These are phyloP conservation scores for Nakazawaea molendinolei DNA, from an alignment of 805 yeast species.

Conservation along the genomic window DNA sequence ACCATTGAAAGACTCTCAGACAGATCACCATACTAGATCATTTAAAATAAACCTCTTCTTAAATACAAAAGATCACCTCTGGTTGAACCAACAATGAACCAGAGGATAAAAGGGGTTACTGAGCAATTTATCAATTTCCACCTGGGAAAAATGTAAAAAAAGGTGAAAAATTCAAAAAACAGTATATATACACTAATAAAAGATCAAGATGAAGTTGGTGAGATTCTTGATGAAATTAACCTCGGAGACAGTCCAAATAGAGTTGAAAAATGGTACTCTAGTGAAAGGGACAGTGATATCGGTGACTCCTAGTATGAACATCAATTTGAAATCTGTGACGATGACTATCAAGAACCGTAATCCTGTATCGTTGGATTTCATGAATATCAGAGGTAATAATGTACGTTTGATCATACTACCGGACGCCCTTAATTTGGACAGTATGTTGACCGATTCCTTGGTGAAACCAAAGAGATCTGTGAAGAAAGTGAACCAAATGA, in stretches of 20 bases:
- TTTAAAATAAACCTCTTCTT: too few relatives aligned
- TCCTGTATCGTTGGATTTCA: slow-evolving; percentile 64
- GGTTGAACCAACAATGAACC: too few relatives aligned
- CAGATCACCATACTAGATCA: too few relatives aligned
- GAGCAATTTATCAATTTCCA: too few relatives aligned
- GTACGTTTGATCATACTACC: slow-evolving; percentile 80
- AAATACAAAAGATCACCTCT: too few relatives aligned
- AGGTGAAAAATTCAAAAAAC: neutral
- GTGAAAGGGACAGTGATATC: slow-evolving; percentile 79
- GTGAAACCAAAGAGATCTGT: slow-evolving; percentile 29
- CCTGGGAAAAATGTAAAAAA: too few relatives aligned
- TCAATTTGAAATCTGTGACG: slow-evolving; percentile 71
- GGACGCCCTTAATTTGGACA: slow-evolving; percentile 73
- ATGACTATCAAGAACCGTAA: slow-evolving; percentile 68
- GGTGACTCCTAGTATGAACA: slow-evolving; percentile 89
- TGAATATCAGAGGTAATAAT: slow-evolving; percentile 84
- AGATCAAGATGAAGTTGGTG: slow-evolving; percentile 50
- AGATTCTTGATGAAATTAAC: slow-evolving; percentile 78
- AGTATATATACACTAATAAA: too few relatives aligned
- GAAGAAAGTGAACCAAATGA: slow-evolving; percentile 13
- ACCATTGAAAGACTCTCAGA: too few relatives aligned
- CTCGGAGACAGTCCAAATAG: slow-evolving; percentile 84
- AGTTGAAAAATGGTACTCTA: slow-evolving; percentile 84
- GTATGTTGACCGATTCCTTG: slow-evolving; percentile 46
- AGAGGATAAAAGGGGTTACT: too few relatives aligned